Evolutionary conservation across 768 basidiomycete genomes (phyloP).

Genomic region (Suillus ampliporus): DNA sequence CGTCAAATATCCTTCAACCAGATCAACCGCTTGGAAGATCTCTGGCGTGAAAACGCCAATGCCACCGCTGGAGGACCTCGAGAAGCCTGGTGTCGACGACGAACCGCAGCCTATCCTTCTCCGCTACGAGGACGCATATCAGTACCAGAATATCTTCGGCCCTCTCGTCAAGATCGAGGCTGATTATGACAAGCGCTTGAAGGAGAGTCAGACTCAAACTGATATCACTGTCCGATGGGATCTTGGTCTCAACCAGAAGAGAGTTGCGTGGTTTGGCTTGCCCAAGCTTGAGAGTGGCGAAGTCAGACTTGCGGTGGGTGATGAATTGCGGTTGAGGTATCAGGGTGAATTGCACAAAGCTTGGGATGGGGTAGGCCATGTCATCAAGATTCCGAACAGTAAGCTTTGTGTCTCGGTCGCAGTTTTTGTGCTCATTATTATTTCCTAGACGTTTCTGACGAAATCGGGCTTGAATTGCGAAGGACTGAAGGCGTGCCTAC

Average conservation of each 20-base stretch:
- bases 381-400: conserved; percentile 99
- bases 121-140: conserved; percentile 98
- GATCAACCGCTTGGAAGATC: conserved; percentile 95
- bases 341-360: conserved; percentile 87
- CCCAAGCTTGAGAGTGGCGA: conserved; percentile 99
- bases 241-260: conserved; percentile 96
- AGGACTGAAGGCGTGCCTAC: conserved; percentile 91
- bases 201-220: conserved; percentile 98
- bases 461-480: conserved; percentile 92
- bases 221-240: conserved; percentile 98
- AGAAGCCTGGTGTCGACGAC: conserved; percentile 97
- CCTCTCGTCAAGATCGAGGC: conserved; percentile 99
- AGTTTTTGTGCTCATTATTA: conserved; percentile 15
- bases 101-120: conserved; percentile 92
- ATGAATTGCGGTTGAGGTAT: conserved; percentile 91
- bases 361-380: conserved; percentile 98
- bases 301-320: conserved; percentile 94
- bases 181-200: conserved; percentile 96
- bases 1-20: conserved; percentile 97
- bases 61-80: conserved; percentile 96
- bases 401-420: conserved; percentile 34
- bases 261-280: conserved; percentile 96
- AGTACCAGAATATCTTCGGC: conserved; percentile 99
- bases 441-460: conserved; percentile 91
- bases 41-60: conserved; percentile 96